phyloP scores from a whole-genome alignment of 2,329 filamentous ascomycete genomes.

The Tolypocladium tropicale region DNA sequence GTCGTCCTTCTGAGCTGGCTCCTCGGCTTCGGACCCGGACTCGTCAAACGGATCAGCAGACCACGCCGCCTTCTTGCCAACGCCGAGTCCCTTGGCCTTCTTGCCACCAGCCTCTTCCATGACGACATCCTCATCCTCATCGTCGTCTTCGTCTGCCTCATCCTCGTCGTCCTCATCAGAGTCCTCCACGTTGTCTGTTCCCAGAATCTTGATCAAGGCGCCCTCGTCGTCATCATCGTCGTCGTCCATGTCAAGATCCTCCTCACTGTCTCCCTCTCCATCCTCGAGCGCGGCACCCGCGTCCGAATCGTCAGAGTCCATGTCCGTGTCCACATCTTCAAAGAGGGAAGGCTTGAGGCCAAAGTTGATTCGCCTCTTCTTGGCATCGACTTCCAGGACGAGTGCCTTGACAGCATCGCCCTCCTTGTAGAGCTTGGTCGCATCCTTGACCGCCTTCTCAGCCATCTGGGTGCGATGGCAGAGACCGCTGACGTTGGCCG shows the following conservation, averaged over 20 bases:
- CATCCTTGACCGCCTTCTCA: slow-evolving; percentile 69
- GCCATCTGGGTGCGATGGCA: slow-evolving; percentile 92
- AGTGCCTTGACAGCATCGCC: slow-evolving; percentile 92
- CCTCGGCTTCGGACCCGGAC: slow-evolving; percentile 38
- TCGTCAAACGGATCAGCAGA: slow-evolving; percentile 58
- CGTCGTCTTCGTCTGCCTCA: slow-evolving; percentile 23
- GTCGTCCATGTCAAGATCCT: slow-evolving; percentile 40
- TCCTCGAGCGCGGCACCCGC: slow-evolving; percentile 33
- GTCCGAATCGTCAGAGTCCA: slow-evolving; percentile 35
- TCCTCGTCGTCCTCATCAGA: slow-evolving; percentile 26
- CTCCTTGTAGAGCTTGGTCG: slow-evolving; percentile 79
- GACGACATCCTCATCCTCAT: slow-evolving; percentile 25
- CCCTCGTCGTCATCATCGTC: slow-evolving; percentile 12
- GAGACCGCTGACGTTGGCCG: slow-evolving; percentile 80
- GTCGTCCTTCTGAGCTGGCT: slow-evolving; percentile 27
- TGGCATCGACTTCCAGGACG: slow-evolving; percentile 65
- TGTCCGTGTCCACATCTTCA: slow-evolving; percentile 48
- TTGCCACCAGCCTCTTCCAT: slow-evolving; percentile 29
- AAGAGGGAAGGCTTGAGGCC: slow-evolving; percentile 92
- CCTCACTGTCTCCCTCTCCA: slow-evolving; percentile 35
- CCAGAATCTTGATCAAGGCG: slow-evolving; percentile 31
- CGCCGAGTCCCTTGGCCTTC: slow-evolving; percentile 22
- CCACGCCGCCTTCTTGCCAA: slow-evolving; percentile 82
- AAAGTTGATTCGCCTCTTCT: slow-evolving; percentile 74
- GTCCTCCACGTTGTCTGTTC: slow-evolving; percentile 33